Base-by-base conservation (phyloP, 805 yeast genomes). In the Cephaloascus albidus region DNA sequence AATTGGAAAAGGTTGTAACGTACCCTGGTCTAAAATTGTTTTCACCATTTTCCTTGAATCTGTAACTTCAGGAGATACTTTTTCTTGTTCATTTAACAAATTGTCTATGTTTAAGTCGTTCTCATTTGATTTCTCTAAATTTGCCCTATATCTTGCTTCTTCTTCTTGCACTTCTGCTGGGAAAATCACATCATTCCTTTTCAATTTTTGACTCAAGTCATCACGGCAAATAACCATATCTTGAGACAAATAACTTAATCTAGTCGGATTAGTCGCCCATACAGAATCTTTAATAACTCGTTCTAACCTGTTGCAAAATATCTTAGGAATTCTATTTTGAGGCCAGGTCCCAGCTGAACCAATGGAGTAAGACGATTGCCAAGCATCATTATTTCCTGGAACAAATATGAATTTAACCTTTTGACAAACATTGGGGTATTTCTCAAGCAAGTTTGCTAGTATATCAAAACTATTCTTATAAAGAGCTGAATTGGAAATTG, bases 381-480 rank as follows among this genome's bases (percentile, higher is more conserved):
- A 93, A 0, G 96, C 96, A 59, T 93, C 99, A 48, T 86, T 84
- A 33, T 77, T 76, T 1, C 98, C 97, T 0, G 97, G 97, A 1
- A 90, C 64, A 42, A 93, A 74, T 1, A 87, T 61, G 20, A 93
- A 57, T 38, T 81, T 78, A 20, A 83, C 69, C 4, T 61, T 53
- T 5, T 61, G 52, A 12, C 78, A 61, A 4, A 87, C 58, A 3
- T 56, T 53, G 0, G 86, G 83, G 48, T 64, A 84, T 36, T 71
- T 66, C 8, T 80, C 72, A 16, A 93, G 52, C 2, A 86, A 50
- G 2, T 68, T 65, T 0, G 95, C 90, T 14, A 93, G 64, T 2
- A 76, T 65, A 50, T 89, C 95, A 59, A 93, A 89, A 19, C 74
- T 61, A 31, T 72, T 66, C 48, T 81, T 82, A 53, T 83, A 85